These are phyloP conservation scores for Protea cynaroides DNA, from an alignment of 164 flowering plant species.

Conservation along the genomic window DNA sequence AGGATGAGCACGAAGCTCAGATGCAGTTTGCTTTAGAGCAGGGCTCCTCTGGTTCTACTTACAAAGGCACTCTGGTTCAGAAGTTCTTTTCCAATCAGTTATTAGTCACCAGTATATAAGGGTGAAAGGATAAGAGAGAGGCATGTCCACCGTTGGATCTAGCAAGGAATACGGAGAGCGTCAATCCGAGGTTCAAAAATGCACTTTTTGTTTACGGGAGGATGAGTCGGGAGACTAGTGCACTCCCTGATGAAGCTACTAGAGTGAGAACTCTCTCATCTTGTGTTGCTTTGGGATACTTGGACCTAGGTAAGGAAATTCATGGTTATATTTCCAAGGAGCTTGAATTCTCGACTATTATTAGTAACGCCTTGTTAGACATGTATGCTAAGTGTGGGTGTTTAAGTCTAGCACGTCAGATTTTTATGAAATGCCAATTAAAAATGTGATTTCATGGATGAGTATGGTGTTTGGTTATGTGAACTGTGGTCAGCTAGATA, in stretches of 20 bases:
- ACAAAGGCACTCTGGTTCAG: slow-evolving; percentile 71
- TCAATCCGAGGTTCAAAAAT: slow-evolving; percentile 50
- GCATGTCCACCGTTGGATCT: slow-evolving; percentile 46
- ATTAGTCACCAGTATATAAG: slow-evolving; percentile 75
- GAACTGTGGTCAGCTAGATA: slow-evolving; percentile 48
- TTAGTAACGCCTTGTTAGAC: slow-evolving; percentile 63
- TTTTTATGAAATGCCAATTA: slow-evolving; percentile 50
- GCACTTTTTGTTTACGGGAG: slow-evolving; percentile 37
- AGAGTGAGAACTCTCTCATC: slow-evolving; percentile 67
- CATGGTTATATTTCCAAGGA: no score
- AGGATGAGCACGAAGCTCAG: no score
- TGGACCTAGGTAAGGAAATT: slow-evolving; percentile 65
- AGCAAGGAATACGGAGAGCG: slow-evolving; percentile 57
- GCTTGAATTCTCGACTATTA: slow-evolving; percentile 33
- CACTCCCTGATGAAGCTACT: slow-evolving; percentile 61
- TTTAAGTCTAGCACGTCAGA: slow-evolving; percentile 31
- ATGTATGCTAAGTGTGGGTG: slow-evolving; percentile 72
- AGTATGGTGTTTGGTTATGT: slow-evolving; percentile 71
- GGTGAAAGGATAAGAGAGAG: slow-evolving; percentile 62
- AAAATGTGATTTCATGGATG: slow-evolving; percentile 71
- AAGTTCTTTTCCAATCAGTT: slow-evolving; percentile 80
- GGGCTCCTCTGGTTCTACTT: slow-evolving; percentile 43
- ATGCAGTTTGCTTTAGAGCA: no score
- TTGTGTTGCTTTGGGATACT: slow-evolving; percentile 43
- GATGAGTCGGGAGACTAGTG: slow-evolving; percentile 30